Evolutionary conservation across 2,329 filamentous ascomycete genomes (phyloP).

Genomic region (Fusarium tanahbumbuense): DNA sequence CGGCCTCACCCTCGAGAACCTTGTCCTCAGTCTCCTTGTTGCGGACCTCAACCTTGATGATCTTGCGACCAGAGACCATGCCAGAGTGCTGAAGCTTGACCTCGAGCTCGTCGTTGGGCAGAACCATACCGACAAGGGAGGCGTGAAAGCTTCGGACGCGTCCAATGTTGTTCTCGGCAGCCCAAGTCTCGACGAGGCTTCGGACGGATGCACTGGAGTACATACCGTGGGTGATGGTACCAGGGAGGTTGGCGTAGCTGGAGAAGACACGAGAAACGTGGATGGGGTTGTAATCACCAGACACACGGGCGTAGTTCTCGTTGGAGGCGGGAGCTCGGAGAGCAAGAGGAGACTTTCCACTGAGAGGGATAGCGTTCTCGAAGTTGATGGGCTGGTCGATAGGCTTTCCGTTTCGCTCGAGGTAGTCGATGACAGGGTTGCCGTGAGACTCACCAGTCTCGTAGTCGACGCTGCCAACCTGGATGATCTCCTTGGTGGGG

Average conservation of each 20-base stretch:
- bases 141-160: conserved; percentile 98
- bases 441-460: conserved; percentile 91
- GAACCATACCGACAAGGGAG: conserved; percentile 96
- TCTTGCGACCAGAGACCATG: conserved; percentile 98
- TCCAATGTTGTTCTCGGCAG: conserved; percentile 97
- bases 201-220: conserved; percentile 97
- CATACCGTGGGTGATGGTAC: conserved; percentile 99
- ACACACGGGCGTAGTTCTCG: conserved; percentile 97
- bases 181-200: conserved; percentile 97
- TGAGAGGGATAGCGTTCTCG: conserved; percentile 95
- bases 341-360: conserved; percentile 87
- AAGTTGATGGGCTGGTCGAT: conserved; percentile 98
- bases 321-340: conserved; percentile 95
- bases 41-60: conserved; percentile 97
- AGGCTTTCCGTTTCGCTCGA: conserved; percentile 88
- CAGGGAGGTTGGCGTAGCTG: conserved; percentile 92
- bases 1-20: conserved; percentile 92
- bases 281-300: conserved; percentile 98
- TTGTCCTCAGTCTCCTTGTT: conserved; percentile 98
- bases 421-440: conserved; percentile 96
- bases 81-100: conserved; percentile 96
- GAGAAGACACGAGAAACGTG: conserved; percentile 98
- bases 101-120: conserved; percentile 94
- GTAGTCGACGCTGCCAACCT: conserved; percentile 97
- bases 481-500: conserved; percentile 95